A percentile compares a stretch with the other conserved stretches of the same genome.
Evolutionary conservation across 108 stramenopile species (phyloP).

Genomic region (Stephanodiscus minutulus): DNA sequence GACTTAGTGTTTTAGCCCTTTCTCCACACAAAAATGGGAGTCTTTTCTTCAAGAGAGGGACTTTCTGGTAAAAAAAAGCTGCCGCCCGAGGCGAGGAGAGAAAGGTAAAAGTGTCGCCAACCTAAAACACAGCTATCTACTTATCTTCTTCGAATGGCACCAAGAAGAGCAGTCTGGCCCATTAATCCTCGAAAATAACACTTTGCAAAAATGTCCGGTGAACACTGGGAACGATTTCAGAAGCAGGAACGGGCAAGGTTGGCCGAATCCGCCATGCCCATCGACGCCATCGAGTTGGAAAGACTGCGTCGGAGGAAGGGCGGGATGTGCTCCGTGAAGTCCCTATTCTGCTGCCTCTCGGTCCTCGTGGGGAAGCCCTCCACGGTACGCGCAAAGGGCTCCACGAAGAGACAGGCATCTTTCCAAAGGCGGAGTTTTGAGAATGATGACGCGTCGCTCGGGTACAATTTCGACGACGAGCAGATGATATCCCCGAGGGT

Average conservation of each 20-base stretch:
- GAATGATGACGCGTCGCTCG: slow-evolving; percentile 34
- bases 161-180: background rate
- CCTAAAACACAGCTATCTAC: no score
- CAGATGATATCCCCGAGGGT: slow-evolving; percentile 31
- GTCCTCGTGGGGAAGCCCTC: slow-evolving; percentile 34
- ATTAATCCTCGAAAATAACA: no score
- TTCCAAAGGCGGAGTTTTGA: slow-evolving; percentile 1
- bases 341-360: slow-evolving; percentile 41
- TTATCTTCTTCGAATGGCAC: no score
- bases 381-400: background rate
- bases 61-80: no score
- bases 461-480: slow-evolving; percentile 41
- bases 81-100: no score
- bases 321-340: slow-evolving; percentile 33
- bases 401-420: slow-evolving; percentile 1
- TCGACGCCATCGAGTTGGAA: slow-evolving; percentile 37
- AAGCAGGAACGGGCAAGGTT: slow-evolving; percentile 16
- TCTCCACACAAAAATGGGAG: no score
- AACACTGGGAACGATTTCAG: slow-evolving; percentile 42
- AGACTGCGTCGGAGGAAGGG: slow-evolving; percentile 31
- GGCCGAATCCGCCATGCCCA: slow-evolving; percentile 19
- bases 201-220: slow-evolving; percentile 3
- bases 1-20: no score
- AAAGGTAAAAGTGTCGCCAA: no score
- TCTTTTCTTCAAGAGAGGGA: no score